Evolutionary conservation across 139 green algal genomes (phyloP).

Genomic region (Edaphochlamys debaryana): DNA sequence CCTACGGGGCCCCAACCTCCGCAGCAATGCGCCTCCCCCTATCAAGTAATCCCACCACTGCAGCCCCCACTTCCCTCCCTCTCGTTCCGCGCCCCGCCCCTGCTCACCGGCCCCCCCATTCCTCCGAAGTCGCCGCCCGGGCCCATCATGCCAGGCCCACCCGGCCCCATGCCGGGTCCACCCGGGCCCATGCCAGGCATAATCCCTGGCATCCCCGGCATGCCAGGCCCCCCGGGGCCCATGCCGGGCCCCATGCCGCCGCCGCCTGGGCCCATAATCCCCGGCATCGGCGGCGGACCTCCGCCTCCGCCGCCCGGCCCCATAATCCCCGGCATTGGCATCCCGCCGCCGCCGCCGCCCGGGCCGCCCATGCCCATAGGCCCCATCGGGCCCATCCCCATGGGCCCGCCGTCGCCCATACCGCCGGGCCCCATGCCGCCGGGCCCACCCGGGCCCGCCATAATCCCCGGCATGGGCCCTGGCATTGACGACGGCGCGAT

Average conservation of each 20-base stretch:
- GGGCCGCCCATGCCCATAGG: not conserved
- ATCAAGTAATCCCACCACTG: no score
- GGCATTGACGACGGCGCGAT: not conserved
- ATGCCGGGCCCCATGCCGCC: no score
- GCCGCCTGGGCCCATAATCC: conserved; percentile 5
- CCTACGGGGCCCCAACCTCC: no score
- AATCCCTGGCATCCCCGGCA: no score
- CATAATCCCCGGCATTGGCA: no score
- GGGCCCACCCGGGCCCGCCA: not conserved
- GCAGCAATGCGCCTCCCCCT: no score
- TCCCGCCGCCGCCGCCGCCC: no score
- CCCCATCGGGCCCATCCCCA: not conserved
- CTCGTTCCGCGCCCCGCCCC: not conserved
- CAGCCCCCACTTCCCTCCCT: not conserved
- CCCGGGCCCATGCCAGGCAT: no score
- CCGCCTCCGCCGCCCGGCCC: not conserved
- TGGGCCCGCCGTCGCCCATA: not conserved
- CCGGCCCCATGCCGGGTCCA: not conserved
- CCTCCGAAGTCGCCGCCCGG: not conserved
- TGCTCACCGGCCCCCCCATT: not conserved
- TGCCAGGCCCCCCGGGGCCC: no score
- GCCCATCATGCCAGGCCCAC: no score
- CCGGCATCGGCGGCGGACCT: not conserved
- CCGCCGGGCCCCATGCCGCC: not conserved
- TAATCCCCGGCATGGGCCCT: conserved; percentile 17